Percentiles rank a stretch among this genome's conserved stretches.
Evolutionary conservation across 2,329 filamentous ascomycete genomes (phyloP).

Genomic region (Aspergillus transmontanensis): DNA sequence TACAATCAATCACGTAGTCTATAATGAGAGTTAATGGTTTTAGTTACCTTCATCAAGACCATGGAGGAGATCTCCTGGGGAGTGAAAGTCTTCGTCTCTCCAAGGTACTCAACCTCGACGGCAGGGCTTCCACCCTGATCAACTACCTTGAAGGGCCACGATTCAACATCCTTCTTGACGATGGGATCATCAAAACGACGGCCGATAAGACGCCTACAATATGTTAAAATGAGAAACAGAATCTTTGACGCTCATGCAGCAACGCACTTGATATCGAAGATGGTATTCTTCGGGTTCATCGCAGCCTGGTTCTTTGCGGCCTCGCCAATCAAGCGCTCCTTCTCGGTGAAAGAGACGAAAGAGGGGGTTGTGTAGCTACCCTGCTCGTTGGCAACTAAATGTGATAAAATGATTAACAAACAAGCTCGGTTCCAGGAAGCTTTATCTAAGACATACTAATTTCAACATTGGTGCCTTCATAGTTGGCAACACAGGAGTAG

Average conservation of each 20-base stretch:
- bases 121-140: conserved; percentile 85
- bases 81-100: conserved; percentile 93
- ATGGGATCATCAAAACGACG: conserved; percentile 92
- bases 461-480: conserved; percentile 99
- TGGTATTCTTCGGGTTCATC: conserved; percentile 97
- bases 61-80: conserved; percentile 99
- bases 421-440: neutral
- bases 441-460: conserved; percentile 68
- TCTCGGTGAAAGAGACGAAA: conserved; percentile 97
- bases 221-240: conserved; percentile 14
- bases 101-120: conserved; percentile 94
- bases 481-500: conserved; percentile 99
- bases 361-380: conserved; percentile 98
- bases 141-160: conserved; percentile 98
- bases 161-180: conserved; percentile 98
- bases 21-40: neutral
- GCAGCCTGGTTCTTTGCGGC: conserved; percentile 99
- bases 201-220: conserved; percentile 86
- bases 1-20: conserved; percentile 23
- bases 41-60: conserved; percentile 89
- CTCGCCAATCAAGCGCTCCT: conserved; percentile 99
- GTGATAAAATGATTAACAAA: conserved; percentile 15
- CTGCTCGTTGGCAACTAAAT: conserved; percentile 92
- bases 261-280: conserved; percentile 97
- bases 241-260: neutral